These are phyloP conservation scores for Candolleomyces aberdarensis DNA, from an alignment of 768 basidiomycete species.

Conservation along the genomic window DNA sequence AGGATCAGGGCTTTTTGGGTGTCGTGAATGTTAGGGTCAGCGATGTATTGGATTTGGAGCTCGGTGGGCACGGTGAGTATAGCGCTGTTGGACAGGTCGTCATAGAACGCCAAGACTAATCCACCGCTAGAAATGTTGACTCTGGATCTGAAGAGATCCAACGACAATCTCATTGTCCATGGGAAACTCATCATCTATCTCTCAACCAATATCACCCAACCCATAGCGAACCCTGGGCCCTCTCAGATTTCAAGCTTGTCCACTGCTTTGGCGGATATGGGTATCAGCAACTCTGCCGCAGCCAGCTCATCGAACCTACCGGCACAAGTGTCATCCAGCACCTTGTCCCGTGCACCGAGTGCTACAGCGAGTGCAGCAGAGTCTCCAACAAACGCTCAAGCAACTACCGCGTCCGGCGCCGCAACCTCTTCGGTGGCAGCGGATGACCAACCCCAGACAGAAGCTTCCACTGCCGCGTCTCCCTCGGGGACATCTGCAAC, in stretches of 20 bases:
- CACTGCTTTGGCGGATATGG: constrained; percentile 58
- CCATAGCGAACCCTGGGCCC: constrained; percentile 82
- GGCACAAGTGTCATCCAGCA: constrained; percentile 34
- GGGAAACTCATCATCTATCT: constrained; percentile 97
- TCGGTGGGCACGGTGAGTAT: constrained; percentile 88
- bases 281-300: constrained; percentile 54
- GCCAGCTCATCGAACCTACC: constrained; percentile 56
- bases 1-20: constrained; percentile 97
- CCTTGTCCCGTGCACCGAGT: constrained; percentile 63
- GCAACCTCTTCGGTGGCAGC: constrained; percentile 4
- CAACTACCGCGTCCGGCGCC: constrained; percentile 20
- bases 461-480: constrained; percentile 6
- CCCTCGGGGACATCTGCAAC: constrained; percentile 16
- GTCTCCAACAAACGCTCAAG: constrained; percentile 35
- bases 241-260: constrained; percentile 62
- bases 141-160: constrained; percentile 96
- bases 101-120: constrained; percentile 8
- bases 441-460: constrained; percentile 22
- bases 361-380: constrained; percentile 48
- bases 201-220: constrained; percentile 84
- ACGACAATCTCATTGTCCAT: constrained; percentile 96
- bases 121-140: constrained; percentile 83
- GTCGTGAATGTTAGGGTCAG: constrained; percentile 94
- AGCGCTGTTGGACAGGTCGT: not conserved
- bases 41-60: constrained; percentile 86